Evolutionary conservation across 2,329 filamentous ascomycete genomes (phyloP).

Genomic region (Dissoconium aciculare): DNA sequence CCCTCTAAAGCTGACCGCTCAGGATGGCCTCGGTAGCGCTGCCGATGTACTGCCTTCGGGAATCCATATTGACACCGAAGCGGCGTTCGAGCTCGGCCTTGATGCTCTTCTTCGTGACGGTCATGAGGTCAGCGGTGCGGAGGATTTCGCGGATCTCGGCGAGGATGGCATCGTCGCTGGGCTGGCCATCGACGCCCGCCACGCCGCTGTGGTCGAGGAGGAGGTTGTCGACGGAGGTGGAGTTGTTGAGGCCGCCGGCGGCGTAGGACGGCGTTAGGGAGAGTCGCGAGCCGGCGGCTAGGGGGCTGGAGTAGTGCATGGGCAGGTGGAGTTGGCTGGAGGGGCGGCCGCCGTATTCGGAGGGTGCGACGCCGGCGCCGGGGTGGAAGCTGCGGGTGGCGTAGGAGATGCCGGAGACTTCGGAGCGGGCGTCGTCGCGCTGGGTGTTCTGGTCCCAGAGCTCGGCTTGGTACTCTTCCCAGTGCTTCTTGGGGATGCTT

Average conservation of each 20-base stretch:
- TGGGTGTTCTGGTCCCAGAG: conserved; percentile 94
- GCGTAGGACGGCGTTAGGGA: conserved; percentile 61
- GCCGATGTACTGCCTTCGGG: conserved; percentile 75
- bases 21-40: conserved; percentile 30
- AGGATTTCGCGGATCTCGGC: conserved; percentile 92
- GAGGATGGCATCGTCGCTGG: conserved; percentile 76
- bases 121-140: conserved; percentile 86
- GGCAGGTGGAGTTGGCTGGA: conserved; percentile 46
- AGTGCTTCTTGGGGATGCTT: conserved; percentile 92
- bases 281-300: conserved; percentile 49
- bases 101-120: conserved; percentile 95
- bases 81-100: conserved; percentile 83
- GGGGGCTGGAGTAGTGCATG: conserved; percentile 24
- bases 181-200: conserved; percentile 54
- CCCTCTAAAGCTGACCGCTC: conserved; percentile 26
- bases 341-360: conserved; percentile 49
- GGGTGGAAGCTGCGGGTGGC: conserved; percentile 63
- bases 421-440: conserved; percentile 61
- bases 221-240: conserved; percentile 26
- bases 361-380: conserved; percentile 28
- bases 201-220: conserved; percentile 21
- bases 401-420: conserved; percentile 87
- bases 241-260: conserved; percentile 7
- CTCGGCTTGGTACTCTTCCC: conserved; percentile 97
- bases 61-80: conserved; percentile 74